Conservation (phyloP, 371 early-diverging fungal species). For the Apophysomyces ossiformis region DNA sequence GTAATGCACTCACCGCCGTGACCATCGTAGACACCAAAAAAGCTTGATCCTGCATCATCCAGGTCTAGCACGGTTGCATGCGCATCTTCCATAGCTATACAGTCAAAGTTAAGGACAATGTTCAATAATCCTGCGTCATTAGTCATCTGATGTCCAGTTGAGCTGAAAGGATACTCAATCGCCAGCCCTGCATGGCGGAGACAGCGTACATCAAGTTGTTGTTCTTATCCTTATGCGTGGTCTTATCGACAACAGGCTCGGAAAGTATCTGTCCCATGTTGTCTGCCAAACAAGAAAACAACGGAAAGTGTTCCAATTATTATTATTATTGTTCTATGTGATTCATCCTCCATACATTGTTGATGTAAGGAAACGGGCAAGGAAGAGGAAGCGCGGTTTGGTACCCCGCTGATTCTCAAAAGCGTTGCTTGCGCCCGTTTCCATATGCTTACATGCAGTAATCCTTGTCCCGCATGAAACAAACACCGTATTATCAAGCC, state of each 20-base stretch:
- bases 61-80: constrained; percentile 88
- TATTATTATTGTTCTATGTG: no score
- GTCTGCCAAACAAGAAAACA: constrained; percentile 7
- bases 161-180: constrained; percentile 76
- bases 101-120: background rate
- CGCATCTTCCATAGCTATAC: constrained; percentile 96
- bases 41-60: constrained; percentile 61
- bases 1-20: constrained; percentile 80
- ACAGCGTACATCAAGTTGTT: constrained; percentile 84
- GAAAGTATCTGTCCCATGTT: constrained; percentile 96
- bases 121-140: background rate
- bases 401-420: no score
- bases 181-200: constrained; percentile 98
- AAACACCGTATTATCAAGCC: no score
- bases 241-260: constrained; percentile 92
- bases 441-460: no score
- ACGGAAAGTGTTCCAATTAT: no score
- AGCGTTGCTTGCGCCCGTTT: no score
- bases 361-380: no score
- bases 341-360: no score
- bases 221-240: constrained; percentile 73
- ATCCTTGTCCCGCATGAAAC: no score
- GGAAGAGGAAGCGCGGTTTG: no score
- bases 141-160: background rate
- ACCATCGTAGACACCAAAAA: constrained; percentile 97